Base-by-base conservation (phyloP, 2,329 filamentous ascomycete genomes). In the Fusarium vanettenii region DNA sequence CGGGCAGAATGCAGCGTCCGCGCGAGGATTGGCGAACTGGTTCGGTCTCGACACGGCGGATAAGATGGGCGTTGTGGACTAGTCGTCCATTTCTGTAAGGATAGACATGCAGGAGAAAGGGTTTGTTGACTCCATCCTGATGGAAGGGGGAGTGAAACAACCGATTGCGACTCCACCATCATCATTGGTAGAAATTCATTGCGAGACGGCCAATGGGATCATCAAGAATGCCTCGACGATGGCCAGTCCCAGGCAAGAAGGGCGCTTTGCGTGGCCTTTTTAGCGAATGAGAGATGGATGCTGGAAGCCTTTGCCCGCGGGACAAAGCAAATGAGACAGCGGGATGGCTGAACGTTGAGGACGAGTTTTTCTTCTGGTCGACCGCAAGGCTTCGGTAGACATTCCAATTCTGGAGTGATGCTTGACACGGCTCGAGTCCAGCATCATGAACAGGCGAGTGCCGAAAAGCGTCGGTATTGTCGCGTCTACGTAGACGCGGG, bases 151-250 rank as follows among this genome's bases (percentile, higher is more conserved):
- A 73, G 71, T 78, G 73, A 78, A 77, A 78, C 76, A 37, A 74
- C 20, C 61, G 50, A 48, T 55, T 73, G 65, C 39, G 37, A 64
- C 48, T 63, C 22, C 70, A 61, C 33, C 29, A 41, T 20, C 35
- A 50, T 73, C 63, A 79, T 79, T 79, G 77, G 77, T 43, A 78
- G 77, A 78, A 78, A 79, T 37, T 67, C 52, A 16, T 55, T 60
- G 55, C 60, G 39, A 50, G 37, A 61, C 50, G 31, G n/a, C 77
- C 77, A 78, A 78, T 78, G 64, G 67, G 31, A 74, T 66, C 7
- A 6, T 55, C 33, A 25, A 33, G 66, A 72, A 63, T 67, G 56
- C 39, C 48, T 63, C 52, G 39, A 20, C 27, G 64, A 70, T 59
- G 69, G 70, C 68, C 69, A 77, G 43, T 74, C 37, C 63, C 61